Base-by-base conservation (phyloP, 73 alveolate species). In the Paramecium primaurelia region DNA sequence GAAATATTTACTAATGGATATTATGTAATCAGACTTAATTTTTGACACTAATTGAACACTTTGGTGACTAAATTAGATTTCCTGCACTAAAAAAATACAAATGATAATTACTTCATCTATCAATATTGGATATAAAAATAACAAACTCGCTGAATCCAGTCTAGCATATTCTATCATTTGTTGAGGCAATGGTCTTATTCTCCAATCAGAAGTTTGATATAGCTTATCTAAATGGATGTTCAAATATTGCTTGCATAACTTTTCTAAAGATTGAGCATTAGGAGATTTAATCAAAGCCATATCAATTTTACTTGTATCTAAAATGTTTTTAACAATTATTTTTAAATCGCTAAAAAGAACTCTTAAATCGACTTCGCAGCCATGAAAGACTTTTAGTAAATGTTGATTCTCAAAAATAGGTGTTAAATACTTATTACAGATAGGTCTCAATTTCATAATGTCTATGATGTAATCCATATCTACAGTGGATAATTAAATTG, bases 191-290 rank as follows among this genome's bases (percentile, higher is more conserved):
- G 93, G 93, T 71, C 93, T 88, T 68, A 88, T 88, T 71, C 93
- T 68, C 94, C 94, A 88, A 71, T 88, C 94, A 1, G 94, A 88
- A 26, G 32, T 69, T 71, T 88, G 51, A 71, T 88, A 71, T 6
- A 80, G 42, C 28, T 88, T 71, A 47, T 88, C 91, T 2, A 88
- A 34, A 49, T 71, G 83, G 22, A 69, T 71, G 11, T 85, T 85
- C n/a, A 88, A 71, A 42, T 88, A 38, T 26, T 20, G 34, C 45
- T 64, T 40, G 34, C 88, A 88, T 88, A 88, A 44, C n/a, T 88
- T 69, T 88, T 88, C 40, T 26, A 88, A 71, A 18, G 94, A 88
- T 25, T 88, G 26, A 16, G 77, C 86, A 59, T 88, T 32, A 20
- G 64, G 77, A 6, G 54, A 36, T 30, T 88, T 64, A 25, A 32